Evolutionary conservation across 164 flowering plant species (phyloP), one percentile per base, ranked within the genome.

Genomic region (Vitis rupestris): DNA sequence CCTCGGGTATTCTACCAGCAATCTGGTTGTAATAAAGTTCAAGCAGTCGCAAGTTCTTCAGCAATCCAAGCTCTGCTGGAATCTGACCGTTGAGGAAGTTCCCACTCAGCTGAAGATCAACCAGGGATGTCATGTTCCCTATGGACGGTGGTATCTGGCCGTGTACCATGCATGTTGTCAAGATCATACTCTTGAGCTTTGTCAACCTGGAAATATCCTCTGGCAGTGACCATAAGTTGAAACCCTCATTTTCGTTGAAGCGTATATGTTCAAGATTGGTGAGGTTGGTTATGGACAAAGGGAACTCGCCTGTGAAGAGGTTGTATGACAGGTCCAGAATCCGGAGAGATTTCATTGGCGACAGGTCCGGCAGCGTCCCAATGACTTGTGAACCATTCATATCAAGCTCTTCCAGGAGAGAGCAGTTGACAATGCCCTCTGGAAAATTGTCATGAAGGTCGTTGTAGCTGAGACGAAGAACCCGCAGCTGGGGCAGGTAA

Each of bases 11-110:
- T 10, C 66, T 66, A 0, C 99, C 98, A 1, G 63, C 70, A 23
- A 95, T 81, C 27, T 79, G 78, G 75, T 95, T 91, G 64, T 93
- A 90, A 77, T 90, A 95, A 23, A 95, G 90, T 80, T 91, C 97
- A 55, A 95, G 86, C 64, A 68, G 79, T 19, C 60, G 58, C 81
- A 95, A 72, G 76, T 86, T 85, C 76, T 77, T 79, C 72, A 95
- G 77, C 74, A 65, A 63, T 8, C 93, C 92, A 3, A 95, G 49
- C 77, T 90, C 98, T 10, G 59, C 37, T 0, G 99, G 98, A 59
- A 95, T 82, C 48, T 50, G 67, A 23, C 98, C 97, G 0, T 23
- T n/a, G 2, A 93, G 82, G 54, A 58, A 81, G 74, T 95, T 95
- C 12, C 96, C 98, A 50, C 84, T 73, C 71, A 95, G 71, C 73